Conservation (phyloP, 73 alveolate species). For the Uronychia setigera region DNA sequence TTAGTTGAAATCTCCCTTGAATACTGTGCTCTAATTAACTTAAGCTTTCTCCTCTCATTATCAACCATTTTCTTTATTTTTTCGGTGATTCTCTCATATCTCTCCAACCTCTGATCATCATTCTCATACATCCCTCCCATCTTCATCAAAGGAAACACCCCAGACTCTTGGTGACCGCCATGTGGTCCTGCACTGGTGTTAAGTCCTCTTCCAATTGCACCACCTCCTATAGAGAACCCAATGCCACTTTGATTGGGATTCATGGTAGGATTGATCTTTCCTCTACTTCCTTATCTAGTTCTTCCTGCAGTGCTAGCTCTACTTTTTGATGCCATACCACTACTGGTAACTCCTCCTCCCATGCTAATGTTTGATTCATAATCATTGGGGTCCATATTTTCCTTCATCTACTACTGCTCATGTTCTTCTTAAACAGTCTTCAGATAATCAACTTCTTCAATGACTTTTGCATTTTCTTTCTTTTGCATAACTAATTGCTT, state of each 20-base stretch:
- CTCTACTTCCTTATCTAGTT: background rate
- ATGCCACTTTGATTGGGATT: background rate
- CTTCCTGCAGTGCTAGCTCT: background rate
- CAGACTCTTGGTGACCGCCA: background rate
- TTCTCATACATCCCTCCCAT: slow-evolving; percentile 7
- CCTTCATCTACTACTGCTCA: background rate
- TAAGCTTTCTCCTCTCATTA: slow-evolving; percentile 64
- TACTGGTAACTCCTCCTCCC: too few relatives aligned
- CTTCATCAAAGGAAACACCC: background rate
- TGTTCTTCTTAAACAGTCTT: background rate
- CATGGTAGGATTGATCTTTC: background rate
- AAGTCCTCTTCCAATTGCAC: background rate
- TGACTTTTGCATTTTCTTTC: slow-evolving; percentile 65
- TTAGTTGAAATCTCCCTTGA: slow-evolving; percentile 75
- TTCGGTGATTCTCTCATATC: slow-evolving; percentile 59
- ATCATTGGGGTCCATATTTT: background rate
- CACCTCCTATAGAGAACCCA: too few relatives aligned
- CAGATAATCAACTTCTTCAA: slow-evolving; percentile 62
- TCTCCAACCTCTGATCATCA: slow-evolving; percentile 53
- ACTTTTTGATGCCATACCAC: background rate
- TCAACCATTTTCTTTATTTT: slow-evolving; percentile 63
- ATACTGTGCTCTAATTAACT: slow-evolving; percentile 63
- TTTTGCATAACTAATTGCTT: slow-evolving; percentile 64
- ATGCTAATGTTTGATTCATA: too few relatives aligned
- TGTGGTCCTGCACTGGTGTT: background rate